Base-by-base conservation (phyloP, 2,329 filamentous ascomycete species). In the Fusarium ramigenum region DNA sequence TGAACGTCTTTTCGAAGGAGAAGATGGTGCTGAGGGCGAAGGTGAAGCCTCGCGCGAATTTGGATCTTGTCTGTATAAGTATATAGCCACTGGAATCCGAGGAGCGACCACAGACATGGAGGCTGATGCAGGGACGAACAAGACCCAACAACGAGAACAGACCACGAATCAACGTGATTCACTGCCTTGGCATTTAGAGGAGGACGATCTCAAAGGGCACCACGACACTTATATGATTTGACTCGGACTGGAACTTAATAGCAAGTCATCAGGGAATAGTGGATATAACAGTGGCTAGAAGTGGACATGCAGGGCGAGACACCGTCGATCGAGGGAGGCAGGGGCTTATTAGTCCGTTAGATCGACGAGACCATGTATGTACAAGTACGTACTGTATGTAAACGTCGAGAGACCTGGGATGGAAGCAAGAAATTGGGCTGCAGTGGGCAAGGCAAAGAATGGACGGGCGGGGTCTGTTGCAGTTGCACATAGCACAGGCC, bases 1-100 rank as follows among this genome's bases (percentile, higher is more conserved):
- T 43, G 82, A 83, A 59, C 80, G 78, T 72, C 79, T 75, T 66
- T 76, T 79, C 43, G 69, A 67, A 37, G 74, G 60, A 36, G 72
- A 71, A 25, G 76, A 66, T 23, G 66, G 61, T 42, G 69, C 67
- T 44, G 68, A 74, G 63, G 32, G 70, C 63, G 68, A 60, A 60
- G 25, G 39, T n/a, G n/a, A 57, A n/a, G 25, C 43, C 19, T 75
- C 49, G 44, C 36, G 57, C 37, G 53, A 57, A 30, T 40, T 64
- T 43, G 70, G 74, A 49, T 76, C 75, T 75, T 75, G 58, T 61
- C 72, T 69, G 66, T 74, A 68, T 71, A 77, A 73, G 73, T 76
- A 77, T 67, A 78, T 75, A 40, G 65, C 46, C 57, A 76, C 65
- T 70, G 70, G 74, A 53, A 76, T 73, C 60, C 70, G 68, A 28